These are phyloP conservation scores for Kwoniella sp. DNA, from an alignment of 768 basidiomycete genomes.

Conservation along the genomic window DNA sequence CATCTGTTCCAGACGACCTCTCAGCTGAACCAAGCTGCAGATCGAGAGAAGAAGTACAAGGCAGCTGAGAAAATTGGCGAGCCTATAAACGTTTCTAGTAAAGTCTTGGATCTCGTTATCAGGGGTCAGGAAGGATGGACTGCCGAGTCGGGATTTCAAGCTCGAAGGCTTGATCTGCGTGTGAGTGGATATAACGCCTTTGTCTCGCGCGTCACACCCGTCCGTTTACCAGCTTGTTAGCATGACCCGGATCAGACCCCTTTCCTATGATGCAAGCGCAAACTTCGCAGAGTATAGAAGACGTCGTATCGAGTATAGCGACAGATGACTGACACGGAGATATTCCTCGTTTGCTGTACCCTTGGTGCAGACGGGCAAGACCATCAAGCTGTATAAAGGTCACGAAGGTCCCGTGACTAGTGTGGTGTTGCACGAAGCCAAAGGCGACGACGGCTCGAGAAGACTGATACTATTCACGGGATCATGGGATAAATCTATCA, in stretches of 20 bases:
- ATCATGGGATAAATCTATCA: constrained; percentile 97
- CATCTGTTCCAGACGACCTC: constrained; percentile 75
- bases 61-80: constrained; percentile 71
- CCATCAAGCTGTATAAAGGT: constrained; percentile 72
- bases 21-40: constrained; percentile 67
- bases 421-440: constrained; percentile 63
- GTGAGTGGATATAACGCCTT: constrained; percentile 63
- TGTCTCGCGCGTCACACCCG: no score
- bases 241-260: no score
- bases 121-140: constrained; percentile 74
- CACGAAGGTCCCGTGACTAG: constrained; percentile 88
- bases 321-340: background rate
- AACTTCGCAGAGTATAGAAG: no score
- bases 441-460: constrained; percentile 8
- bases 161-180: constrained; percentile 74
- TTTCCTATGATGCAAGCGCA: no score
- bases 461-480: constrained; percentile 72
- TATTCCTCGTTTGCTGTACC: background rate
- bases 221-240: no score
- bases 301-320: no score
- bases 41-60: constrained; percentile 65
- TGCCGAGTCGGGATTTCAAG: constrained; percentile 78
- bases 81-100: constrained; percentile 75
- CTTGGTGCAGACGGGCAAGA: constrained; percentile 75
- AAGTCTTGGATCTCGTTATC: constrained; percentile 71